A percentile compares a stretch with the other conserved stretches of the same genome.
These are phyloP conservation scores for Colletotrichum sp. DNA, from an alignment of 2,329 filamentous ascomycete species.

Conservation along the genomic window DNA sequence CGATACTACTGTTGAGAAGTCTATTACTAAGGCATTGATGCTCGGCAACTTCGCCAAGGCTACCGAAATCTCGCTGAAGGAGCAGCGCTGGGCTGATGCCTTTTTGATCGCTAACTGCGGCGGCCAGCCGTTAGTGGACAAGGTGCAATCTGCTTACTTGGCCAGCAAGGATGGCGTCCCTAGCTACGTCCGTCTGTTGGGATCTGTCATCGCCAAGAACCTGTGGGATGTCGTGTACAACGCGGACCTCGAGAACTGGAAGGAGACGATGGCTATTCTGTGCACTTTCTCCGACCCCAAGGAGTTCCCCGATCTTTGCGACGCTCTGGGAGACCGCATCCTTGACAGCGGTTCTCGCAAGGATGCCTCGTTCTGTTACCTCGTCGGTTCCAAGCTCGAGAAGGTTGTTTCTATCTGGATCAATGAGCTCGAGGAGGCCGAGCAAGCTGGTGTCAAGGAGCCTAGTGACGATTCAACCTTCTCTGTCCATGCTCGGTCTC, in stretches of 20 bases:
- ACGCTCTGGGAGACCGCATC: constrained; percentile 90
- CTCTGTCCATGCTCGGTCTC: constrained; percentile 84
- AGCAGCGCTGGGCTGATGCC: constrained; percentile 91
- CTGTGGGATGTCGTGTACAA: constrained; percentile 99
- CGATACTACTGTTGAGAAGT: constrained; percentile 84
- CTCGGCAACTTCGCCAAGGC: constrained; percentile 91
- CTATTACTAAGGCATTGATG: constrained; percentile 86
- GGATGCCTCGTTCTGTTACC: constrained; percentile 94
- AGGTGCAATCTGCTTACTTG: constrained; percentile 90
- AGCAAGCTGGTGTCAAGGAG: constrained; percentile 74
- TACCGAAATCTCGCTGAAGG: constrained; percentile 84
- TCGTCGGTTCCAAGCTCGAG: constrained; percentile 94
- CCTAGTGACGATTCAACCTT: constrained; percentile 79
- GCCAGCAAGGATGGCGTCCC: constrained; percentile 81
- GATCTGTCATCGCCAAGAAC: constrained; percentile 94
- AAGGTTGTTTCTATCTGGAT: constrained; percentile 98
- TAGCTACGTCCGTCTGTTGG: constrained; percentile 89
- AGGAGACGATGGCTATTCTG: constrained; percentile 92
- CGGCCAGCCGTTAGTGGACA: constrained; percentile 90
- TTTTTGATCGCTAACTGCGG: constrained; percentile 98
- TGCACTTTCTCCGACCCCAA: constrained; percentile 93
- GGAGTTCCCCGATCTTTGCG: constrained; percentile 94
- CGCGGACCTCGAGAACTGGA: constrained; percentile 91
- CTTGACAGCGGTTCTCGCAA: constrained; percentile 79
- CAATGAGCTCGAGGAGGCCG: constrained; percentile 82